Evolutionary conservation across 441 rosid genomes (phyloP).

Genomic region (Eruca vesicaria): DNA sequence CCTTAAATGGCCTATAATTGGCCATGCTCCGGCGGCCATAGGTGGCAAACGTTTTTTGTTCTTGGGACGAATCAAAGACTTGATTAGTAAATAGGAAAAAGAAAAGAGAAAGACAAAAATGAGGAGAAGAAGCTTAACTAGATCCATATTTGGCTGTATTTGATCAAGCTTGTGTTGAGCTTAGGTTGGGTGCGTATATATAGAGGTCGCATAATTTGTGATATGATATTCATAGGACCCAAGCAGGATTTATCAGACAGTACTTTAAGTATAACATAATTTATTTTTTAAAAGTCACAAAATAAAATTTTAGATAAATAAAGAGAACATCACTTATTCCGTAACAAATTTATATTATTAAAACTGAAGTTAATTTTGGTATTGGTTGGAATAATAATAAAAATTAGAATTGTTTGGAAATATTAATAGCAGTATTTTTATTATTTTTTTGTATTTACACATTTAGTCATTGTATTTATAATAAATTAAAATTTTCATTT

Average conservation of each 20-base stretch:
- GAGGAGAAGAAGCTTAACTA: not conserved
- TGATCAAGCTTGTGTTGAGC: not conserved
- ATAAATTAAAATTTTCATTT: too few relatives aligned
- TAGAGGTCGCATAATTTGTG: not conserved
- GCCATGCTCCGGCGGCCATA: not conserved
- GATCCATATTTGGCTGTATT: not conserved
- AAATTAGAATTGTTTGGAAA: too few relatives aligned
- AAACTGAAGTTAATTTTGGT: too few relatives aligned
- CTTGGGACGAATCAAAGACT: not conserved
- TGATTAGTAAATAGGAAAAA: not conserved
- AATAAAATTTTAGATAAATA: too few relatives aligned
- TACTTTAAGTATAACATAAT: too few relatives aligned
- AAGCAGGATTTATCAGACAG: not conserved
- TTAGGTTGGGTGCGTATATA: not conserved
- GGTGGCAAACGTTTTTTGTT: not conserved
- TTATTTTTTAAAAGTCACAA: too few relatives aligned
- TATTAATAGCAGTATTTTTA: too few relatives aligned
- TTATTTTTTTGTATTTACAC: too few relatives aligned
- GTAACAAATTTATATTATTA: too few relatives aligned
- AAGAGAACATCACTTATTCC: too few relatives aligned
- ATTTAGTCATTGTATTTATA: too few relatives aligned
- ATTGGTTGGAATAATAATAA: too few relatives aligned
- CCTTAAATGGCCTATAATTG: not conserved
- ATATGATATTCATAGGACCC: not conserved
- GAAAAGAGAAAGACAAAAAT: not conserved